phyloP scores from a whole-genome alignment of 805 yeast genomes.

The Nakazawaea molendinolei region DNA sequence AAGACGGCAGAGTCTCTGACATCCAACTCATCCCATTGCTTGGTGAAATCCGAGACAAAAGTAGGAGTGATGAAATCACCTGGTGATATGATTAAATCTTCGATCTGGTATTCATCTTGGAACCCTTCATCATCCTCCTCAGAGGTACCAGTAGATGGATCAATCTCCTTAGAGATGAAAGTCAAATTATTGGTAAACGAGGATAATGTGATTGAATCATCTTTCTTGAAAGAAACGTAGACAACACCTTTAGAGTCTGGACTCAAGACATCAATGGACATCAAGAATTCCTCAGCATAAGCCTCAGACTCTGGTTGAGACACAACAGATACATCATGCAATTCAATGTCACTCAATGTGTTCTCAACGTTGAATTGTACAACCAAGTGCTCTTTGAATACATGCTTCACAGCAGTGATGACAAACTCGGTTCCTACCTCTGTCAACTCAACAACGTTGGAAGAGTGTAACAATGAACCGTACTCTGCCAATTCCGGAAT shows the following conservation, averaged over 20 bases:
- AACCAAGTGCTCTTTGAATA: constrained; percentile 67
- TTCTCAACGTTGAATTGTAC: constrained; percentile 80
- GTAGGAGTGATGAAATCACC: constrained; percentile 82
- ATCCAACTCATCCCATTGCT: constrained; percentile 64
- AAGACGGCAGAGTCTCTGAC: constrained; percentile 59
- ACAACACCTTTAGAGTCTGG: constrained; percentile 71
- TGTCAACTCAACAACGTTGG: constrained; percentile 61
- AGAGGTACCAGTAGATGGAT: constrained; percentile 61
- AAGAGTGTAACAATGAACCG: constrained; percentile 72
- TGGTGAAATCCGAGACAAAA: constrained; percentile 69
- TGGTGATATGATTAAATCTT: constrained; percentile 62
- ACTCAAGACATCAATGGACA: constrained; percentile 64
- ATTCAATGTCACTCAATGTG: constrained; percentile 70
- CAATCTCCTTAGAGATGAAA: constrained; percentile 74
- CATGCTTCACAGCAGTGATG: constrained; percentile 76
- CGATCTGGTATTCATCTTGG: constrained; percentile 90
- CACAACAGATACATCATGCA: constrained; percentile 70
- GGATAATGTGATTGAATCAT: constrained; percentile 27
- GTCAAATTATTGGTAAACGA: constrained; percentile 61
- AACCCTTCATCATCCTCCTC: constrained; percentile 75
- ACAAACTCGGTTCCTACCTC: constrained; percentile 93
- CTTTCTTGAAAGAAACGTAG: constrained; percentile 69
- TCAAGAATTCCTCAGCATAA: constrained; percentile 61
- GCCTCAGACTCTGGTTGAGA: constrained; percentile 56
- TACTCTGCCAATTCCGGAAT: constrained; percentile 69